A percentile compares a stretch with the other conserved stretches of the same genome.
Evolutionary conservation across 345 rosid genomes (phyloP).

Genomic region (Nasturtium officinale): DNA sequence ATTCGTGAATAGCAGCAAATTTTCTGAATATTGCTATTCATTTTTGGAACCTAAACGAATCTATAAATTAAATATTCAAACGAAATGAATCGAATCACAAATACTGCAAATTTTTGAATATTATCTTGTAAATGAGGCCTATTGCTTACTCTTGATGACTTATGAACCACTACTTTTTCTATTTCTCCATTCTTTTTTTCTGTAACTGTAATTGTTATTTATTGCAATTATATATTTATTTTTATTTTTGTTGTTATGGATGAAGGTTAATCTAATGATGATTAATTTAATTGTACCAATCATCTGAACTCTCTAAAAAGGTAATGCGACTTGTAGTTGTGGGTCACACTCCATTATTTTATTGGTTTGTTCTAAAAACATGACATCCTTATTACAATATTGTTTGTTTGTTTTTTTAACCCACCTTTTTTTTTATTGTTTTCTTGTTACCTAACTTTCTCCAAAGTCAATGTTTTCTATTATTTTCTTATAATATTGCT

Average conservation of each 20-base stretch:
- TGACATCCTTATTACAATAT: constrained; percentile 15
- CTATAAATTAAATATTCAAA: too few relatives aligned
- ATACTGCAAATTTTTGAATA: too few relatives aligned
- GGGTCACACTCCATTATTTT: constrained; percentile 12
- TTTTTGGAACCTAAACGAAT: too few relatives aligned
- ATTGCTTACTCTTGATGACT: constrained; percentile 32
- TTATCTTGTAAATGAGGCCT: too few relatives aligned
- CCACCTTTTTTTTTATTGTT: not conserved
- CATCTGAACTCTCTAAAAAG: constrained; percentile 34
- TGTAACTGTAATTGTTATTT: not conserved
- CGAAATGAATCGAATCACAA: too few relatives aligned
- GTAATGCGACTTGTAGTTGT: constrained; percentile 25
- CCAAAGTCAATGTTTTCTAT: constrained; percentile 34
- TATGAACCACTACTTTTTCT: constrained; percentile 41
- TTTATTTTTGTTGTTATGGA: constrained; percentile 3
- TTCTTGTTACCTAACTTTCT: constrained; percentile 17
- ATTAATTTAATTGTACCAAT: constrained; percentile 30
- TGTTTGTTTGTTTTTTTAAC: not conserved
- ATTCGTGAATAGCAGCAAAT: too few relatives aligned
- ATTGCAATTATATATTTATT: not conserved
- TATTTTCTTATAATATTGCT: not conserved
- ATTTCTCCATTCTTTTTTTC: not conserved
- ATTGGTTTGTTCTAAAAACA: constrained; percentile 1
- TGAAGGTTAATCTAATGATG: constrained; percentile 18
- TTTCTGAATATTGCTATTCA: too few relatives aligned